Evolutionary conservation across 1,284 basidiomycete genomes (phyloP).

Genomic region (Sanghuangporus weigelae): DNA sequence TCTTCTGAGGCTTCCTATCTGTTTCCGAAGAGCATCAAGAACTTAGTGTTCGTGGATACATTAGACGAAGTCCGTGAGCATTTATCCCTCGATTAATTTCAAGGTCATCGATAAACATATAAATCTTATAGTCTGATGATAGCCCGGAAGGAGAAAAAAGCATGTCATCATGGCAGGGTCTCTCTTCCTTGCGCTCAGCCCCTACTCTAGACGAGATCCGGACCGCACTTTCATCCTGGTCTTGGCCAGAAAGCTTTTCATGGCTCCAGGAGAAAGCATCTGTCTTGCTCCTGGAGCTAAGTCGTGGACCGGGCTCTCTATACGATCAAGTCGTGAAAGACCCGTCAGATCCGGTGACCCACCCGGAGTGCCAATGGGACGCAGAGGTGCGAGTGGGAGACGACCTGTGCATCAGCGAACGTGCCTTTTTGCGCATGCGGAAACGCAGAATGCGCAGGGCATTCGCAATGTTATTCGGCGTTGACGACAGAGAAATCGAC

Average conservation of each 20-base stretch:
- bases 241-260: slow-evolving; percentile 27
- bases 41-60: not conserved
- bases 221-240: slow-evolving; percentile 25
- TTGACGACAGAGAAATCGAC: slow-evolving; percentile 31
- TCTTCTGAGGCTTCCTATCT: not conserved
- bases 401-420: slow-evolving; percentile 32
- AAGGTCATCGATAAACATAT: not conserved
- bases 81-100: not conserved
- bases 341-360: slow-evolving; percentile 25
- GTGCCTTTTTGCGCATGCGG: slow-evolving; percentile 32
- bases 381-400: slow-evolving; percentile 35
- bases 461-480: slow-evolving; percentile 33
- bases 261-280: slow-evolving; percentile 28
- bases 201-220: slow-evolving; percentile 25
- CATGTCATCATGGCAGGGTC: slow-evolving; percentile 28
- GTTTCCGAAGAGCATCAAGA: not conserved
- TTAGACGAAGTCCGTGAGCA: not conserved
- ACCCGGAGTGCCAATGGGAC: slow-evolving; percentile 38
- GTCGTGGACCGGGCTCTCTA: slow-evolving; percentile 32
- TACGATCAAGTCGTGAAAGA: slow-evolving; percentile 30
- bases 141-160: not conserved
- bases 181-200: slow-evolving; percentile 26
- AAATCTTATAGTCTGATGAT: not conserved
- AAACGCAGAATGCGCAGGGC: slow-evolving; percentile 28
- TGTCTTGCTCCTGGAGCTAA: slow-evolving; percentile 30